These are phyloP conservation scores for Gossypium aridum DNA, from an alignment of 441 rosid genomes.

Conservation along the genomic window DNA sequence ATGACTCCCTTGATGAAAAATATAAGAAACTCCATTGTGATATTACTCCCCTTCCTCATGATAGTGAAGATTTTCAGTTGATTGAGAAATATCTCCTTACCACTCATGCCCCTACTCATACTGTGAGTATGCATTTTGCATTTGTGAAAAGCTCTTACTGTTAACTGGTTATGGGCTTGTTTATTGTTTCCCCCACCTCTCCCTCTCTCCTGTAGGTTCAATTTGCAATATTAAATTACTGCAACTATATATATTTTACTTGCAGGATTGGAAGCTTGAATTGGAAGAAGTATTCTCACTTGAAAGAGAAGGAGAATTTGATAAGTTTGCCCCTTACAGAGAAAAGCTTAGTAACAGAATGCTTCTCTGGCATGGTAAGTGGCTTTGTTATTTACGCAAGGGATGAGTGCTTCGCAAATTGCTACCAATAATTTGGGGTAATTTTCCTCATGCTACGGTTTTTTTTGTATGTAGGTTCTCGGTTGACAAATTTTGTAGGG, in stretches of 20 bases:
- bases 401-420: neutral
- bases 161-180: neutral
- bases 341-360: constrained; percentile 73
- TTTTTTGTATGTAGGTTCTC: constrained; percentile 62
- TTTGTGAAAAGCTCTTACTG: neutral
- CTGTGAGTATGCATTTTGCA: constrained; percentile 36
- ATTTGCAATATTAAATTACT: constrained; percentile 7
- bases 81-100: constrained; percentile 71
- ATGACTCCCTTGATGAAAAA: constrained; percentile 80
- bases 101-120: constrained; percentile 97
- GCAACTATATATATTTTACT: constrained; percentile 13
- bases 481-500: constrained; percentile 92
- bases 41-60: constrained; percentile 72
- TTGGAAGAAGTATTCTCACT: constrained; percentile 89
- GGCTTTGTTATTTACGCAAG: neutral
- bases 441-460: neutral
- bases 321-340: constrained; percentile 65
- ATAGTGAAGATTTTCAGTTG: constrained; percentile 69
- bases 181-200: neutral
- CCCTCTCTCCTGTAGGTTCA: neutral
- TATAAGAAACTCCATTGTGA: constrained; percentile 67
- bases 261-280: constrained; percentile 90
- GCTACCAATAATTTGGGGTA: neutral
- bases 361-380: constrained; percentile 94
- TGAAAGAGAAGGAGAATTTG: constrained; percentile 88